Evolutionary conservation across 2,329 filamentous ascomycete species (phyloP), one percentile per base, ranked within the genome.

Genomic region (Cladosporium halotolerans): DNA sequence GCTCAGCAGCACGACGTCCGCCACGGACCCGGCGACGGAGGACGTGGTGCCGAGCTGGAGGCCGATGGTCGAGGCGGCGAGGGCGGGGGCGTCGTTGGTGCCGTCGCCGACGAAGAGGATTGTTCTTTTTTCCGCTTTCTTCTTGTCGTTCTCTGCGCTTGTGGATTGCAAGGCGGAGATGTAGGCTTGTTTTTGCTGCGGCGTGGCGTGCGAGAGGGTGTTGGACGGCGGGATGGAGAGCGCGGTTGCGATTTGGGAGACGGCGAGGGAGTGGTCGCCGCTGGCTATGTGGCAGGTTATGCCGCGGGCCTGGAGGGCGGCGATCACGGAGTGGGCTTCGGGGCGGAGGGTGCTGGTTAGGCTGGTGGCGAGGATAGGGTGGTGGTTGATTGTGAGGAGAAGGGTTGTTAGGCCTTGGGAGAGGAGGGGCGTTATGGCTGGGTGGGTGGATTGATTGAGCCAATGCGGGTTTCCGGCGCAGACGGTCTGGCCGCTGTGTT

Each of bases 101-200:
- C 88, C 88, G 60, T 92, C 88, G 33, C 88, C 88, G 47, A 80
- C 79, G 67, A 92, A 91, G 5, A 90, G 68, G 14, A 88, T 78
- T n/a, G 59, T 62, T 9, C 44, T 55, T 13, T 56, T 52, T 28
- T 7, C 23, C 7, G 3, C 5, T 5, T 28, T 28, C 23, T 28
- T 28, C 1, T 3, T 3, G 23, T 28, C 23, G 23, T 28, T 7
- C 3, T 28, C 23, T 28, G 23, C 5, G 31, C 42, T 36, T 11
- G 46, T 14, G 7, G 41, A 16, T 36, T 18, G 45, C 45, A 74
- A 55, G 2, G 58, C 45, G 9, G 63, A 59, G 48, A 84, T 68
- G 62, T 83, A 84, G 2, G 68, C 63, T 19, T 75, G 72, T 61
- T 85, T 85, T 56, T 80, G 73, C 2, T 68, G 68, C 0, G 82